phyloP scores from a whole-genome alignment of 164 flowering plant genomes.

The Houttuynia cordata region DNA sequence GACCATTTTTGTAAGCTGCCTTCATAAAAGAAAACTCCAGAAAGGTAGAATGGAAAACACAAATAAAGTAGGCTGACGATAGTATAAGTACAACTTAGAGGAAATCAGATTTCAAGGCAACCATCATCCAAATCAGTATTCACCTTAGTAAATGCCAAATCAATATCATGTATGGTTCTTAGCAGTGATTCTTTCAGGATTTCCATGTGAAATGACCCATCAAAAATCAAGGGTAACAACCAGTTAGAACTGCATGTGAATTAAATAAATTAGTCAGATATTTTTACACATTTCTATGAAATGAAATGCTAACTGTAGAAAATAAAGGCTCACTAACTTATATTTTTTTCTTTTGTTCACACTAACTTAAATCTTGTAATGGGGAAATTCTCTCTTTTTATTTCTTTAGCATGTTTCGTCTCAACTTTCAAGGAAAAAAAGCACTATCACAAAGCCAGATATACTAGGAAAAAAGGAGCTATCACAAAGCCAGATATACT shows the following conservation, averaged over 20 bases:
- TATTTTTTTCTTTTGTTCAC: too few species aligned
- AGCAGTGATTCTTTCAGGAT: conserved; percentile 82
- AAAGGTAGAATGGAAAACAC: not conserved
- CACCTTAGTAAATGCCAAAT: conserved; percentile 74
- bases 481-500: too few species aligned
- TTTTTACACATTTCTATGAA: not conserved
- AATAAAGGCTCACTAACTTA: not conserved
- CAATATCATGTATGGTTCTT: conserved; percentile 81
- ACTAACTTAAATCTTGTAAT: too few species aligned
- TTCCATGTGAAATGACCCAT: conserved; percentile 64
- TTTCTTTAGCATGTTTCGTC: too few species aligned
- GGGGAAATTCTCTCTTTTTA: too few species aligned
- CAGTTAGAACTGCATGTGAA: conserved; percentile 32
- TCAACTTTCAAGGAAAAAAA: too few species aligned
- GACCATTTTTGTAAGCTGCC: conserved; percentile 69
- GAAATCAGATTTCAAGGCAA: not conserved
- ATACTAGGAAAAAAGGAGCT: too few species aligned
- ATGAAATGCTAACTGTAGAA: not conserved
- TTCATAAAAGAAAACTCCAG: conserved; percentile 24
- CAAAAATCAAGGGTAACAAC: conserved; percentile 30
- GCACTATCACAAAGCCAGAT: too few species aligned
- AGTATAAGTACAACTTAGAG: not conserved
- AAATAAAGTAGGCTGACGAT: not conserved
- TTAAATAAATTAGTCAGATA: not conserved
- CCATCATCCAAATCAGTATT: not conserved